These are phyloP conservation scores for Bolboschoenoplectus hybrid DNA, from an alignment of 202 grass and related monocot species.

Conservation along the genomic window DNA sequence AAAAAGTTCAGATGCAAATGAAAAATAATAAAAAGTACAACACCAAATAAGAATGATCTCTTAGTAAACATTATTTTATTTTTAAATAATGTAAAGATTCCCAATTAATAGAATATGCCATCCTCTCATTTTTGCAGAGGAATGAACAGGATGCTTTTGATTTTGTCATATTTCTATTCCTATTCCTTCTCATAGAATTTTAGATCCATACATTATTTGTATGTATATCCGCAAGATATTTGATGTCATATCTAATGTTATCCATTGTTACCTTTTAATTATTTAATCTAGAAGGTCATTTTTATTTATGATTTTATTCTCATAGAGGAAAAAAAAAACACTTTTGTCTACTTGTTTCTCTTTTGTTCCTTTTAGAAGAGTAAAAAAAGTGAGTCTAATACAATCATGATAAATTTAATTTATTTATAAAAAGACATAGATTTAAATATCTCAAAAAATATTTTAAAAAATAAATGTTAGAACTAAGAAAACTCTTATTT, in stretches of 20 bases:
- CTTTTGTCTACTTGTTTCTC: no score
- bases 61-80: neutral
- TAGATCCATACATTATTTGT: neutral
- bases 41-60: no score
- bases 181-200: neutral
- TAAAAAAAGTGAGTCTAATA: no score
- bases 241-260: neutral
- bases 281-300: neutral
- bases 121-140: constrained; percentile 24
- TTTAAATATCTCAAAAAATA: no score
- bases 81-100: neutral
- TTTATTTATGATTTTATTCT: neutral
- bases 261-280: neutral
- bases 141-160: neutral
- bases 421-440: no score
- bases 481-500: no score
- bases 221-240: neutral
- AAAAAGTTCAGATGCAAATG: neutral
- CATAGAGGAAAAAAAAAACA: no score
- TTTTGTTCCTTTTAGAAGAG: no score
- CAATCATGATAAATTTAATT: no score
- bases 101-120: neutral
- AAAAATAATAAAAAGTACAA: neutral
- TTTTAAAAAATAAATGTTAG: no score
- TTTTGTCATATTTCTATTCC: neutral